Conservation (phyloP, 2,329 filamentous ascomycete genomes). For the Aspergillus carbonarius region DNA sequence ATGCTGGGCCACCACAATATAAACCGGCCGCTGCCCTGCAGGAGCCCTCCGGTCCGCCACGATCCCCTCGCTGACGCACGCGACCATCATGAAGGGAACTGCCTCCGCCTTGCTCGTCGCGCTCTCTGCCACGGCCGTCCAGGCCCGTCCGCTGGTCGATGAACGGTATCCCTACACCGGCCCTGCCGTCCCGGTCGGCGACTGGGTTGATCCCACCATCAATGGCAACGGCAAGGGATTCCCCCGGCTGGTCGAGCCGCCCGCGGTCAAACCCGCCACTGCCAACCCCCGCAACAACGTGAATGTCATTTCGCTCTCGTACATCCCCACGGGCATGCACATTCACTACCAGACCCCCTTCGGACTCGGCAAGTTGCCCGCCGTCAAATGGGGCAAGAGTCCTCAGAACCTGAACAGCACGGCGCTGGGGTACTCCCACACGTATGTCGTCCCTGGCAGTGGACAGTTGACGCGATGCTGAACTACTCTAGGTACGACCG, state of each 20-base stretch:
- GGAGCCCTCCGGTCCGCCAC: background rate
- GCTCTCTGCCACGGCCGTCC: slow-evolving; percentile 18
- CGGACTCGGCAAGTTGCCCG: slow-evolving; percentile 47
- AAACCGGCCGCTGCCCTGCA: background rate
- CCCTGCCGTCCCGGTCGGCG: slow-evolving; percentile 50
- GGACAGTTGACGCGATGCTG: background rate
- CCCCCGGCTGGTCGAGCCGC: slow-evolving; percentile 50
- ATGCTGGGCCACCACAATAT: background rate
- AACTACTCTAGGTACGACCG: slow-evolving; percentile 45
- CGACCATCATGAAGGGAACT: slow-evolving; percentile 25
- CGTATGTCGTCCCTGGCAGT: slow-evolving; percentile 29
- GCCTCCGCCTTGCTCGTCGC: slow-evolving; percentile 23
- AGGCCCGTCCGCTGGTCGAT: slow-evolving; percentile 39
- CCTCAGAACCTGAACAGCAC: slow-evolving; percentile 34
- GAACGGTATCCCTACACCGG: slow-evolving; percentile 50
- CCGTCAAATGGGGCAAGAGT: slow-evolving; percentile 46
- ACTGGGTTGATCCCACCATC: slow-evolving; percentile 52
- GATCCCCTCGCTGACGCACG: background rate
- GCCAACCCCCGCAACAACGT: slow-evolving; percentile 52
- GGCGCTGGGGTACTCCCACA: slow-evolving; percentile 42
- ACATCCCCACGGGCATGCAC: slow-evolving; percentile 51
- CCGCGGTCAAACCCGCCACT: slow-evolving; percentile 48
- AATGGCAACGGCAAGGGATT: slow-evolving; percentile 56
- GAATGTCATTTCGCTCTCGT: slow-evolving; percentile 53
- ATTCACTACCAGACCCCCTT: slow-evolving; percentile 57